phyloP scores from a whole-genome alignment of 225 moss, liverwort and hornwort genomes.

The Antitrichia curtipendula region DNA sequence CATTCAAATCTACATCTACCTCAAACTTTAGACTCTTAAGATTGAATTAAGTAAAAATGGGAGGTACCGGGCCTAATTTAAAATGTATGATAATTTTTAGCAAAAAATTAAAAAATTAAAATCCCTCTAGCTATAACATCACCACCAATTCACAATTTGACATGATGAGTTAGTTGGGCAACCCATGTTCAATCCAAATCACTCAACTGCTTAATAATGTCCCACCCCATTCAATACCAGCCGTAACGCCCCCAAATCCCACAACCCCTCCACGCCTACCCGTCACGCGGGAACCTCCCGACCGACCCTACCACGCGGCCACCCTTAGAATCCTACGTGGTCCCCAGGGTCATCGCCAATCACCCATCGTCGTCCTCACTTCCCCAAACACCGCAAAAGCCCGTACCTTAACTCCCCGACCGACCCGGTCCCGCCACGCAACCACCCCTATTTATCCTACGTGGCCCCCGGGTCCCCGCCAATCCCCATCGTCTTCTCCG shows the following conservation, averaged over 20 bases:
- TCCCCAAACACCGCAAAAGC: background rate
- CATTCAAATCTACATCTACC: background rate
- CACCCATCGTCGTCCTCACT: background rate
- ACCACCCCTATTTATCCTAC: background rate
- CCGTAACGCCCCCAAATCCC: background rate
- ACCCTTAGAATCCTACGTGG: background rate
- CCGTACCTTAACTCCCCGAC: background rate
- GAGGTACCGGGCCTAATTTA: no score
- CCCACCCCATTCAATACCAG: background rate
- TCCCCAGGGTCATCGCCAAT: background rate
- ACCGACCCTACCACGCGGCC: background rate
- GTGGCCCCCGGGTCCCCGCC: background rate
- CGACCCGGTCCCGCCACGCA: background rate
- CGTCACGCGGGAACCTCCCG: background rate
- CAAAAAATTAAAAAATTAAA: no score
- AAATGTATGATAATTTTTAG: no score
- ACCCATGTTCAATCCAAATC: background rate
- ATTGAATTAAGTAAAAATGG: background rate
- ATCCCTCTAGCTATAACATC: no score
- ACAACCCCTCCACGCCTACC: background rate
- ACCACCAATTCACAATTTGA: background rate
- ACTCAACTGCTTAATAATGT: background rate
- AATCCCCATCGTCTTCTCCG: background rate
- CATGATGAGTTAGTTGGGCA: background rate
- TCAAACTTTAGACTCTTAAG: accelerated